Conservation (phyloP, 2,329 filamentous ascomycete genomes). For the Atkinsonella texensis region DNA sequence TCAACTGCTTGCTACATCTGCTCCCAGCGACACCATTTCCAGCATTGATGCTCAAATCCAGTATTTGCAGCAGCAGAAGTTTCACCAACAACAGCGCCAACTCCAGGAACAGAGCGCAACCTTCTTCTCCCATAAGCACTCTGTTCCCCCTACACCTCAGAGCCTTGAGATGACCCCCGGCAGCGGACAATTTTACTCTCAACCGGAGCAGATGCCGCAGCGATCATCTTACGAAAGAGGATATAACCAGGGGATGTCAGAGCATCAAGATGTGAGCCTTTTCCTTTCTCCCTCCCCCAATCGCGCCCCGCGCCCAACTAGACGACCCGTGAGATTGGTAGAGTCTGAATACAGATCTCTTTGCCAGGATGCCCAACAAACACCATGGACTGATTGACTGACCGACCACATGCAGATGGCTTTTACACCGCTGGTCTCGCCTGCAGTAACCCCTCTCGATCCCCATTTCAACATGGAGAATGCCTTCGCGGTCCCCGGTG, state of each 20-base stretch:
- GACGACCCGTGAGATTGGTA: no score
- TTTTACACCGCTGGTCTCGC: constrained; percentile 72
- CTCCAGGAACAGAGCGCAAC: constrained; percentile 44
- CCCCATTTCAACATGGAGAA: constrained; percentile 51
- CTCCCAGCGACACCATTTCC: constrained; percentile 39
- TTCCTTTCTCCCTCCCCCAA: background rate
- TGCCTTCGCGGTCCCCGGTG: constrained; percentile 50
- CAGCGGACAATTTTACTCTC: constrained; percentile 45
- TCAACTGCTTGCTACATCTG: constrained; percentile 27
- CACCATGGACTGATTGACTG: background rate
- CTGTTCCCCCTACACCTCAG: constrained; percentile 68
- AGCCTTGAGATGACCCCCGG: constrained; percentile 63
- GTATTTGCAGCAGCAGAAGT: constrained; percentile 50
- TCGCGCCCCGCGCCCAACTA: no score
- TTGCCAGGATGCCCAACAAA: background rate
- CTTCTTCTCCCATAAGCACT: constrained; percentile 44
- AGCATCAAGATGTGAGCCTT: constrained; percentile 51
- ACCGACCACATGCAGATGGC: constrained; percentile 39
- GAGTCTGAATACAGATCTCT: background rate
- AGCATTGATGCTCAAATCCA: constrained; percentile 55
- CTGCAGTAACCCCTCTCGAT: constrained; percentile 73
- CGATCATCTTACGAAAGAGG: constrained; percentile 51
- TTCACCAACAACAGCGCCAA: constrained; percentile 48
- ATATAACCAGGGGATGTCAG: constrained; percentile 54
- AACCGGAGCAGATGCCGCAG: constrained; percentile 39